phyloP scores from a whole-genome alignment of 306 rosid species.

The Canavalia gladiata region DNA sequence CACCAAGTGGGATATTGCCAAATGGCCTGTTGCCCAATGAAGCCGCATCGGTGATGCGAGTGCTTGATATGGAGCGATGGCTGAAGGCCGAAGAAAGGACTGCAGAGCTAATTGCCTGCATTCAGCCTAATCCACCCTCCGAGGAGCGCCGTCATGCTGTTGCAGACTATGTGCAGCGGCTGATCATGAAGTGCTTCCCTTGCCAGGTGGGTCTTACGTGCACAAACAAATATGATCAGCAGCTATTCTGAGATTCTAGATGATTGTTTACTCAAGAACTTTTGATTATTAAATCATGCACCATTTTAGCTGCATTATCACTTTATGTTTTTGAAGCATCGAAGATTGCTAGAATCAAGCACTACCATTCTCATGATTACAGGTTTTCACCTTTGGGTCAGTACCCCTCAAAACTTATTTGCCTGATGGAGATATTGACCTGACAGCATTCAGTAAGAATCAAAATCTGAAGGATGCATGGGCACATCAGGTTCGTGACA shows the following conservation, averaged over 20 bases:
- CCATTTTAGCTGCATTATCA: neutral
- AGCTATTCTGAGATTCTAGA: neutral
- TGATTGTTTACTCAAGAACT: neutral
- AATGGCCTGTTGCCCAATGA: slow-evolving; percentile 81
- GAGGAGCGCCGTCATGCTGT: slow-evolving; percentile 76
- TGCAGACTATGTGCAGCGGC: slow-evolving; percentile 77
- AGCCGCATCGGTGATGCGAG: slow-evolving; percentile 72
- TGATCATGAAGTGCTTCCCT: slow-evolving; percentile 73
- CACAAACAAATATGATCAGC: slow-evolving; percentile 1
- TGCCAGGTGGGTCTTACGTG: slow-evolving; percentile 68
- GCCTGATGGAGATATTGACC: slow-evolving; percentile 95
- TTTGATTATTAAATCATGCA: slow-evolving; percentile 14
- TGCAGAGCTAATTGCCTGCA: slow-evolving; percentile 76
- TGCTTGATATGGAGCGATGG: slow-evolving; percentile 77
- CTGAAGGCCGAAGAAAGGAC: slow-evolving; percentile 79
- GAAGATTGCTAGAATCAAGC: neutral
- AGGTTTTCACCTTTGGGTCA: slow-evolving; percentile 91
- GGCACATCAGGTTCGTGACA: slow-evolving; percentile 87
- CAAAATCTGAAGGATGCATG: slow-evolving; percentile 76
- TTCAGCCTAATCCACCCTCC: slow-evolving; percentile 86
- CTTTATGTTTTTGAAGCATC: neutral
- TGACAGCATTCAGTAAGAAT: slow-evolving; percentile 76
- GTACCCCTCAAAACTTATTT: slow-evolving; percentile 92
- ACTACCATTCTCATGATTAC: slow-evolving; percentile 24
- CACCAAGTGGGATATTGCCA: slow-evolving; percentile 77